phyloP scores from a whole-genome alignment of 1,139 yeast species.

The Lipomyces yarrowii region DNA sequence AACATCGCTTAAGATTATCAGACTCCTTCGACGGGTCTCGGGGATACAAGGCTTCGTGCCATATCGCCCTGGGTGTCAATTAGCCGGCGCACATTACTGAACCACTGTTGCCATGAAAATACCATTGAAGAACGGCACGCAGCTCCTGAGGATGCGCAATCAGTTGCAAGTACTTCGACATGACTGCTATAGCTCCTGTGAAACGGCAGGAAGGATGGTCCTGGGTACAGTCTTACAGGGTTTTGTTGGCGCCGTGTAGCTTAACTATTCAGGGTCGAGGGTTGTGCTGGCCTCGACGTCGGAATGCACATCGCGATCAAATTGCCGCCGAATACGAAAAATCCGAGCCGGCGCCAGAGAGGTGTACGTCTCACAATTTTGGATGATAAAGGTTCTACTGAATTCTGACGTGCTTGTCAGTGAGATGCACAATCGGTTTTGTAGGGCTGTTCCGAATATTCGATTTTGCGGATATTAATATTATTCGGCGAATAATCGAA shows the following conservation, averaged over 20 bases:
- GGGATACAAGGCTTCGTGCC: conserved; percentile 54
- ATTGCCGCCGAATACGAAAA: neutral
- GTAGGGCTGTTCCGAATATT: too few species aligned
- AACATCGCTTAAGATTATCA: conserved; percentile 62
- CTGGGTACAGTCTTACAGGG: neutral
- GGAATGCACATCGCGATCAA: neutral
- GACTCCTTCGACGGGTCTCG: conserved; percentile 51
- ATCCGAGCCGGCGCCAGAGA: neutral
- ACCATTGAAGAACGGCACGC: conserved; percentile 35
- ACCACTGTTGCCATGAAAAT: neutral
- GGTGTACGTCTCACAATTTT: neutral
- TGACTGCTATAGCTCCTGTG: neutral
- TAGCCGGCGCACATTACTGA: neutral
- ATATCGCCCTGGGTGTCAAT: conserved; percentile 23
- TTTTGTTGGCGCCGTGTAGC: neutral
- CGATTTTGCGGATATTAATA: too few species aligned
- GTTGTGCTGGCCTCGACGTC: neutral
- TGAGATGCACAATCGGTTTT: too few species aligned
- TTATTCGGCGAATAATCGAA: too few species aligned
- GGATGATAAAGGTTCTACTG: neutral
- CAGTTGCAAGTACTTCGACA: conserved; percentile 29
- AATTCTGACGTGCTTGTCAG: too few species aligned
- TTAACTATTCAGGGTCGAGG: neutral
- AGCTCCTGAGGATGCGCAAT: conserved; percentile 33
- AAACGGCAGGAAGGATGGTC: neutral